phyloP scores from a whole-genome alignment of 345 rosid genomes.

The Populus alba region DNA sequence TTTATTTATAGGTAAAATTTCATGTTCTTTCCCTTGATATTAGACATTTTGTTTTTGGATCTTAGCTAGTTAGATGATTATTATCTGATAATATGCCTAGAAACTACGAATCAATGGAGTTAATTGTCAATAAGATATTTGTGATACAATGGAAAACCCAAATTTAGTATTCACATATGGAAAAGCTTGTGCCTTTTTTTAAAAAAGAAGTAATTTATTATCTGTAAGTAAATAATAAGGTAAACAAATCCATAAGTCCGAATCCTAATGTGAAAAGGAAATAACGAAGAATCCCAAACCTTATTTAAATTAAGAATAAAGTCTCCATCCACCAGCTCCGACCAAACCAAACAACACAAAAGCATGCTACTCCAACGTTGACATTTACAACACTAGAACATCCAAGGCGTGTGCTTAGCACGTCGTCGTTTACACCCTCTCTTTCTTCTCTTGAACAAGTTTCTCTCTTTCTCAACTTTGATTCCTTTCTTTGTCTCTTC shows the following conservation, averaged over 20 bases:
- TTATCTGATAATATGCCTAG: no score
- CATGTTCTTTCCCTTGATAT: no score
- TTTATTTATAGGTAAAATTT: no score
- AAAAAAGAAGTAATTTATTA: no score
- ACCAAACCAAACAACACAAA: neutral
- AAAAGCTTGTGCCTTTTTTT: no score
- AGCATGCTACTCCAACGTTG: neutral
- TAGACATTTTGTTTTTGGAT: no score
- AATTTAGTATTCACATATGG: no score
- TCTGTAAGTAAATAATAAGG: neutral
- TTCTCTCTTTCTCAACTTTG: slow-evolving; percentile 14
- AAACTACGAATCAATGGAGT: no score
- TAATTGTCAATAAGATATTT: no score
- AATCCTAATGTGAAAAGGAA: neutral
- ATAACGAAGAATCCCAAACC: neutral
- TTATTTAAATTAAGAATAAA: neutral
- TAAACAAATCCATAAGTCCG: neutral
- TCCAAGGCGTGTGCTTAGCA: slow-evolving; percentile 41
- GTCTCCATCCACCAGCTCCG: neutral
- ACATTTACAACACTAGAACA: neutral
- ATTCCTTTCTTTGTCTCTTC: slow-evolving; percentile 17
- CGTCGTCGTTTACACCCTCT: slow-evolving; percentile 38
- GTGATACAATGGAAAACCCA: no score
- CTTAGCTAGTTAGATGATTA: no score
- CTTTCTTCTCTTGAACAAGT: neutral